These are phyloP conservation scores for Pilaira anomala DNA, from an alignment of 192 early-diverging fungal species.

Conservation along the genomic window DNA sequence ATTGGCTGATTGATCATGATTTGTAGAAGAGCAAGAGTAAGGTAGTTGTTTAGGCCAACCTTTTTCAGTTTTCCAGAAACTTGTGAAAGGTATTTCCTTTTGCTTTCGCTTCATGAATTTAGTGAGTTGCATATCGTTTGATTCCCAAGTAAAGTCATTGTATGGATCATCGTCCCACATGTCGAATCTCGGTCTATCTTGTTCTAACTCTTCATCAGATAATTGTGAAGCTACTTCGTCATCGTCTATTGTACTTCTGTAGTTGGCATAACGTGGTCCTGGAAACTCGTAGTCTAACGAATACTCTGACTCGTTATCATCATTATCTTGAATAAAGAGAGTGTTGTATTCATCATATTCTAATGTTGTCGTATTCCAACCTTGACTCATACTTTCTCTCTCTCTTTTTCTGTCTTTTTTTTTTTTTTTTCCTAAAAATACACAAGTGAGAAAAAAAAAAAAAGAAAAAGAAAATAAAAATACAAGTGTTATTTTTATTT, in stretches of 20 bases:
- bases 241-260: constrained; percentile 19
- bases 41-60: constrained; percentile 28
- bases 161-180: constrained; percentile 39
- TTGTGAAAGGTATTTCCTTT: background rate
- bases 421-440: background rate
- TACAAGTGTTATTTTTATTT: too few species aligned
- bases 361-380: too few species aligned
- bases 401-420: background rate
- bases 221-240: constrained; percentile 14
- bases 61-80: constrained; percentile 32
- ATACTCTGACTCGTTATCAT: constrained; percentile 28
- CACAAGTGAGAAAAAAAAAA: background rate
- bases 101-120: constrained; percentile 23
- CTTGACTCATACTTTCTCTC: too few species aligned
- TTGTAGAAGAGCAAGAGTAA: constrained; percentile 23
- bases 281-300: constrained; percentile 33
- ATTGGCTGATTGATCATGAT: constrained; percentile 29
- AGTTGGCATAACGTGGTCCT: constrained; percentile 27
- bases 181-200: constrained; percentile 17
- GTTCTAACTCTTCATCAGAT: constrained; percentile 18
- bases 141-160: constrained; percentile 39
- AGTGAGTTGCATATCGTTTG: constrained; percentile 37
- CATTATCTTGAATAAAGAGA: background rate
- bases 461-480: constrained; percentile 1
- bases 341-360: too few species aligned